Evolutionary conservation across 2,329 filamentous ascomycete species (phyloP).

Genomic region (Arthroderma uncinatum): DNA sequence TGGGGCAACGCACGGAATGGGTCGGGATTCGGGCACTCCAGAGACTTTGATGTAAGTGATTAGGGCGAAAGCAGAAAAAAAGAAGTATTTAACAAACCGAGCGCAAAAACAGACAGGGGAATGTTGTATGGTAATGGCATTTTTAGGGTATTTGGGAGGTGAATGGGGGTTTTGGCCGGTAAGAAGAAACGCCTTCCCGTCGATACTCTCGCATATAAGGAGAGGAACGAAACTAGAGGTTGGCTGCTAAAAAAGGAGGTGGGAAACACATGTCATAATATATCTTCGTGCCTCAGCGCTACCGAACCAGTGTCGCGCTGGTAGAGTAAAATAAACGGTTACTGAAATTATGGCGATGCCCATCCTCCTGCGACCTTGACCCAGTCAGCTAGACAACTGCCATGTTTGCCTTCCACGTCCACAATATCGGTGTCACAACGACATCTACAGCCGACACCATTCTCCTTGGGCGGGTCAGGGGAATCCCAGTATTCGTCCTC

Average conservation of each 20-base stretch:
- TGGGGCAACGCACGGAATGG: too few species aligned
- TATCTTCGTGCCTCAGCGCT: constrained; percentile 1
- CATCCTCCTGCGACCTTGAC: constrained; percentile 94
- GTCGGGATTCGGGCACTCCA: too few species aligned
- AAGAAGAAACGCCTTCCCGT: too few species aligned
- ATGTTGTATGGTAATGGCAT: not conserved
- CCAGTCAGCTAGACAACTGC: constrained; percentile 91
- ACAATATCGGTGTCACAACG: constrained; percentile 95
- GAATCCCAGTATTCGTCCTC: constrained; percentile 95
- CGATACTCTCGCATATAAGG: too few species aligned
- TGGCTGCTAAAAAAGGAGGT: not conserved
- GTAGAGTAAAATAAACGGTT: not conserved
- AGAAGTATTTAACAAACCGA: too few species aligned
- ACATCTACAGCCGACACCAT: constrained; percentile 92
- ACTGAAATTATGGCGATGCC: constrained; percentile 46
- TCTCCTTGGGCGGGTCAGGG: constrained; percentile 79
- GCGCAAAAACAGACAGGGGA: too few species aligned
- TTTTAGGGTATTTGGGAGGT: too few species aligned
- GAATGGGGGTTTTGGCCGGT: too few species aligned
- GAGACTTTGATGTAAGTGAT: not conserved
- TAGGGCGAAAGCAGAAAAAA: not conserved
- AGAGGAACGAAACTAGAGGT: not conserved
- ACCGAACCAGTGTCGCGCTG: not conserved
- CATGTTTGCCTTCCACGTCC: constrained; percentile 94
- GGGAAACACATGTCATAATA: not conserved